These are phyloP conservation scores for Exophiala viscosa DNA, from an alignment of 2,329 filamentous ascomycete species.

Conservation along the genomic window DNA sequence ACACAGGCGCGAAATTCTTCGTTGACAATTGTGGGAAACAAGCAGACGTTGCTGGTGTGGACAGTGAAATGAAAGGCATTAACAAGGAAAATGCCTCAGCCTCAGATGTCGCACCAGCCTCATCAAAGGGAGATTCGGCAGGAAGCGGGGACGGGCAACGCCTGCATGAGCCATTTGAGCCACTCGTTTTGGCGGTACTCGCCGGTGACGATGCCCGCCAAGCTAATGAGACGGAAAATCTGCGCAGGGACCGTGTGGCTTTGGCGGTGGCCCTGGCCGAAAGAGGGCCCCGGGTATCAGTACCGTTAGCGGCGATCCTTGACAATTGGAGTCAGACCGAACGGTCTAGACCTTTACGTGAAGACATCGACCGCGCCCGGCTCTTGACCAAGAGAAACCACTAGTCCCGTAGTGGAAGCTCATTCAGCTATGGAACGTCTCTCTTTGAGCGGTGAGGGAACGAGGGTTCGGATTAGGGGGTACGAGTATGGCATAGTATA, in stretches of 20 bases:
- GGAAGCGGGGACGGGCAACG: not conserved
- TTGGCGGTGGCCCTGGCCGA: constrained; percentile 18
- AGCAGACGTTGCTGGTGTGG: constrained; percentile 4
- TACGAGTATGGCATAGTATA: too few species aligned
- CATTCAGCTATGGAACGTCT: not conserved
- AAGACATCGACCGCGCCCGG: constrained; percentile 20
- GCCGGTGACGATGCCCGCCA: constrained; percentile 13
- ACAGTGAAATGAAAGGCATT: constrained; percentile 2
- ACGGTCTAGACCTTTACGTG: constrained; percentile 35
- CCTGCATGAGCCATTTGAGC: constrained; percentile 18
- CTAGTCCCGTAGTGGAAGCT: not conserved
- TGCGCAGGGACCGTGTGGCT: constrained; percentile 25
- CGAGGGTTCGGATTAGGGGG: too few species aligned
- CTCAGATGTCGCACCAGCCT: constrained; percentile 12
- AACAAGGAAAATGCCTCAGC: constrained; percentile 19
- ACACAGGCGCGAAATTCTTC: constrained; percentile 22
- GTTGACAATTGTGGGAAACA: constrained; percentile 8
- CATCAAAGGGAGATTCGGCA: not conserved
- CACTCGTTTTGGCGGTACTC: constrained; percentile 21
- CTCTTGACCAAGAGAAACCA: constrained; percentile 1
- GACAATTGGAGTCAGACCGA: constrained; percentile 38
- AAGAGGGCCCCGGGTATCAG: constrained; percentile 8
- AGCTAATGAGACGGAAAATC: constrained; percentile 16
- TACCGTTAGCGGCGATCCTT: constrained; percentile 26
- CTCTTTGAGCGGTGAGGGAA: not conserved